A percentile compares a stretch with the other conserved stretches of the same genome.
These are phyloP conservation scores for Cladosporium sp. DNA, from an alignment of 2,329 filamentous ascomycete genomes.

Conservation along the genomic window DNA sequence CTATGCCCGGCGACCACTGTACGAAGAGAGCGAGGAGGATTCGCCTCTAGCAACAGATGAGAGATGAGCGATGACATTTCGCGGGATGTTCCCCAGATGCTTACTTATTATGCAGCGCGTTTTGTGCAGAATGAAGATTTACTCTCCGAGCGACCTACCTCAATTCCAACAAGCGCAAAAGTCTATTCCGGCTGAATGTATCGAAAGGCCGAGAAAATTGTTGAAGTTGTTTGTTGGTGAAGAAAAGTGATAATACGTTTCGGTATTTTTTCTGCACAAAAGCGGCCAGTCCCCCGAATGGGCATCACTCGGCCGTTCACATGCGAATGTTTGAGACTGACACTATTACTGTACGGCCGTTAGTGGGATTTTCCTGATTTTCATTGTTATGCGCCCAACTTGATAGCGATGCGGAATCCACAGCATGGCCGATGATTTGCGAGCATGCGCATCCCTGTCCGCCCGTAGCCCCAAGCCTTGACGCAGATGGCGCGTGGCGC, in stretches of 20 bases:
- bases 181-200: background rate
- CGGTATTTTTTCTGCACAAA: slow-evolving; percentile 7
- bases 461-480: background rate
- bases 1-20: background rate
- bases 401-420: background rate
- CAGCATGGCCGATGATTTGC: slow-evolving; percentile 7
- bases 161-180: background rate
- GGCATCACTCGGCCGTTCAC: background rate
- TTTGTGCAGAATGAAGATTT: background rate
- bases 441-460: slow-evolving; percentile 1
- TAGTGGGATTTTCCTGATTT: background rate
- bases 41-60: background rate
- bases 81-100: background rate
- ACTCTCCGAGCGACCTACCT: background rate
- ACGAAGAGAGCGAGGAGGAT: background rate
- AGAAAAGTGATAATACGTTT: background rate
- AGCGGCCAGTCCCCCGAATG: background rate
- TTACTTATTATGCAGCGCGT: background rate
- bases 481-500: slow-evolving; percentile 2
- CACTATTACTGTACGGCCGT: background rate
- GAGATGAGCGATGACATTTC: slow-evolving; percentile 1
- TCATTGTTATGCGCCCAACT: background rate
- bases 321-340: slow-evolving; percentile 5
- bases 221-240: background rate
- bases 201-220: background rate